These are phyloP conservation scores for Penicillium fimorum DNA, from an alignment of 495 filamentous ascomycete species.

Conservation along the genomic window DNA sequence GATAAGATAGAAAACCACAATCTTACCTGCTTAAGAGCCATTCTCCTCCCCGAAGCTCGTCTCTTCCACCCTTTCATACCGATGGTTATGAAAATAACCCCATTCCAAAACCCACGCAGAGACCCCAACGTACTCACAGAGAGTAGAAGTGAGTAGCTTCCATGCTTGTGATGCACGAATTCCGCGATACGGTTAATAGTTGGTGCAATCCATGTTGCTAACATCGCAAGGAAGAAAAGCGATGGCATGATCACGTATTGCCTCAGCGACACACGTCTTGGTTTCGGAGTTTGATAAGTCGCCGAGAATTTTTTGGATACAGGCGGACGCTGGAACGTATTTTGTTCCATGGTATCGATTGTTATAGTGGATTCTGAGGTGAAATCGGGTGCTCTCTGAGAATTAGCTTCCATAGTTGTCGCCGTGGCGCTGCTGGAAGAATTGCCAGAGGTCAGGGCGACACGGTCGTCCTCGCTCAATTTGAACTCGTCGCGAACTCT, in stretches of 20 bases:
- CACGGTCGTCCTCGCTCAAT: conserved; percentile 32
- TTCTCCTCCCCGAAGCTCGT: conserved; percentile 5
- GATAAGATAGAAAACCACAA: background rate
- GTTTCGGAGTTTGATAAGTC: conserved; percentile 11
- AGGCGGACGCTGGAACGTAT: background rate
- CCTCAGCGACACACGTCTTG: conserved; percentile 40
- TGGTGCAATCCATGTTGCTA: conserved; percentile 47
- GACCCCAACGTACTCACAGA: conserved; percentile 41
- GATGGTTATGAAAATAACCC: conserved; percentile 43
- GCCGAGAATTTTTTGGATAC: background rate
- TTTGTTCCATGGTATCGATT: conserved; percentile 8
- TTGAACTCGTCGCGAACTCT: conserved; percentile 38
- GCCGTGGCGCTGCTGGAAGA: conserved; percentile 15
- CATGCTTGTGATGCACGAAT: conserved; percentile 33
- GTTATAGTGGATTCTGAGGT: conserved; percentile 12
- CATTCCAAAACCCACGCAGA: conserved; percentile 50
- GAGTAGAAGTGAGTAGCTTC: conserved; percentile 38
- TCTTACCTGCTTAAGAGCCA: conserved; percentile 5
- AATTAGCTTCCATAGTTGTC: conserved; percentile 15
- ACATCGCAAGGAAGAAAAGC: conserved; percentile 46
- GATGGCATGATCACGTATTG: conserved; percentile 51
- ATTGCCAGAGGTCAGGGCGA: conserved; percentile 24
- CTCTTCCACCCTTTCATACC: conserved; percentile 40
- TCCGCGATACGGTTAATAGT: conserved; percentile 39
- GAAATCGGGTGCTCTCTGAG: background rate